These are phyloP conservation scores for Dysphania ambrosioides DNA, from an alignment of 148 eudicot species.

Conservation along the genomic window DNA sequence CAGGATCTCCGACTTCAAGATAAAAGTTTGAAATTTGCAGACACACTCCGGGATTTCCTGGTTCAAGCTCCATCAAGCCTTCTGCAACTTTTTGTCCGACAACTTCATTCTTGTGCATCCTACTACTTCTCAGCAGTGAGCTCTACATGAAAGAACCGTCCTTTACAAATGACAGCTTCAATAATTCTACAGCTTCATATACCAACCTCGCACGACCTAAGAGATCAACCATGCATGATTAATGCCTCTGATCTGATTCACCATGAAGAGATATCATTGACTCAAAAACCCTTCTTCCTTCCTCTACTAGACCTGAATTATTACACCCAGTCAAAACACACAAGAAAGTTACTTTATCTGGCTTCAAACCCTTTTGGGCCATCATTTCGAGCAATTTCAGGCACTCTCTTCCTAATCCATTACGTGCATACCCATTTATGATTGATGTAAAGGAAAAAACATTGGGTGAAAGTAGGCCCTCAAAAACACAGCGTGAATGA, in stretches of 20 bases:
- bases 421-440: slow-evolving; percentile 63
- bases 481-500: slow-evolving; percentile 45
- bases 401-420: slow-evolving; percentile 66
- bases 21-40: slow-evolving; percentile 59
- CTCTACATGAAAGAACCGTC: slow-evolving; percentile 59
- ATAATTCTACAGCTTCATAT: slow-evolving; percentile 58
- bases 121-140: slow-evolving; percentile 70
- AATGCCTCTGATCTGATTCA: slow-evolving; percentile 57
- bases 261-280: slow-evolving; percentile 48
- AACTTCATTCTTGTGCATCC: slow-evolving; percentile 48
- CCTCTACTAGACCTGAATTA: slow-evolving; percentile 74
- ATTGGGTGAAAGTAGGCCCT: slow-evolving; percentile 46
- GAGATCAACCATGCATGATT: slow-evolving; percentile 71
- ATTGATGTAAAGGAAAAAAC: slow-evolving; percentile 61
- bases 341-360: slow-evolving; percentile 72
- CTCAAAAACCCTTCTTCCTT: slow-evolving; percentile 48
- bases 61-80: slow-evolving; percentile 52
- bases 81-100: slow-evolving; percentile 54
- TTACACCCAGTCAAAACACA: slow-evolving; percentile 69
- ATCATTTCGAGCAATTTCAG: slow-evolving; percentile 47
- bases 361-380: slow-evolving; percentile 54
- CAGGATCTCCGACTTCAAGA: slow-evolving; percentile 63
- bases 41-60: slow-evolving; percentile 47
- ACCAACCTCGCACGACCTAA: slow-evolving; percentile 62
- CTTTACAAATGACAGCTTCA: slow-evolving; percentile 35